Conservation (phyloP, 495 filamentous ascomycete genomes). For the Aspergillus funiculosus region DNA sequence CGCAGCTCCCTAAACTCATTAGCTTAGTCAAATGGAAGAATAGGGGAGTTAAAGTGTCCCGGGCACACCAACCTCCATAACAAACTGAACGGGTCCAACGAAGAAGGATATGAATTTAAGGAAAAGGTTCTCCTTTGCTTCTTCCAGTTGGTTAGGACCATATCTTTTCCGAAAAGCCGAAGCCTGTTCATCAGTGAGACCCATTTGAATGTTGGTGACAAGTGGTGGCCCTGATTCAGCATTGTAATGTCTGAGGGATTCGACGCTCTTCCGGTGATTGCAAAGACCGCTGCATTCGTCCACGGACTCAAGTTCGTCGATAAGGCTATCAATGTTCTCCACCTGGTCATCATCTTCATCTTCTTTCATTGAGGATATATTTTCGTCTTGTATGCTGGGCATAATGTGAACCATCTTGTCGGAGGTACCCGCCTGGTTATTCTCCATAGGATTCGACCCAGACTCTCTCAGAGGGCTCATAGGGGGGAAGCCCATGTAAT, state of each 20-base stretch:
- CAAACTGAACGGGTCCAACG: conserved; percentile 86
- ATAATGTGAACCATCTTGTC: conserved; percentile 4
- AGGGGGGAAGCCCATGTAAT: neutral
- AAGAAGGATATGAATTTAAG: conserved; percentile 83
- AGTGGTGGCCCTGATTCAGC: conserved; percentile 58
- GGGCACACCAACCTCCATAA: conserved; percentile 69
- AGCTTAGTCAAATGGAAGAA: neutral
- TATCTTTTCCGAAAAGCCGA: conserved; percentile 64
- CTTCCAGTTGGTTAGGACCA: conserved; percentile 83
- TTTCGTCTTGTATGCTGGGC: conserved; percentile 10
- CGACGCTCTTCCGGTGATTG: conserved; percentile 38
- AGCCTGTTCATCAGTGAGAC: conserved; percentile 71
- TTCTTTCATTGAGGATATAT: conserved; percentile 14
- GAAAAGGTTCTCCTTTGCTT: conserved; percentile 78
- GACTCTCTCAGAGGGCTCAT: neutral
- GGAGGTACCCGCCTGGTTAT: neutral
- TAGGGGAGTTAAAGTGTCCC: neutral
- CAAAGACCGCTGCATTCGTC: conserved; percentile 60
- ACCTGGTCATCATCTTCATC: conserved; percentile 57
- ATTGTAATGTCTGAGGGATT: conserved; percentile 32
- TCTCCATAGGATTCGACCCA: neutral
- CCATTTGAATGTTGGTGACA: conserved; percentile 61
- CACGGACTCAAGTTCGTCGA: conserved; percentile 74
- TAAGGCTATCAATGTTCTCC: conserved; percentile 73
- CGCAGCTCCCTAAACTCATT: conserved; percentile 52